These are phyloP conservation scores for Colletotrichum scovillei DNA, from an alignment of 2,329 filamentous ascomycete genomes.

Conservation along the genomic window DNA sequence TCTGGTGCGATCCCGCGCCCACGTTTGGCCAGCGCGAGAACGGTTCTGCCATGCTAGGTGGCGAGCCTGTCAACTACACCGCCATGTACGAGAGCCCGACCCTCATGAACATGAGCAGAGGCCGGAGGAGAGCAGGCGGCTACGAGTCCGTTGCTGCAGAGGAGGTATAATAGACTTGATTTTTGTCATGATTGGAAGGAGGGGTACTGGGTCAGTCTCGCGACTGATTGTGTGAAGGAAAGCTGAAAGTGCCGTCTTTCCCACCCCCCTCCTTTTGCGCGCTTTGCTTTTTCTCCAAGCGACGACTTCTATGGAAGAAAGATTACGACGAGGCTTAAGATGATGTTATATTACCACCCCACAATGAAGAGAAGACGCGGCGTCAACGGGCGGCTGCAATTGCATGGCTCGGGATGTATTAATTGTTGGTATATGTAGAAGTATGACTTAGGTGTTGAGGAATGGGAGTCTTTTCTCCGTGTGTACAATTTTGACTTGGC, in stretches of 20 bases:
- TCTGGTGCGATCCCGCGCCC: conserved; percentile 92
- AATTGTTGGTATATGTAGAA: conserved; percentile 28
- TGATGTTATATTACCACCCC: conserved; percentile 4
- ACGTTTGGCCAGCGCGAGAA: conserved; percentile 80
- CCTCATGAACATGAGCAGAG: conserved; percentile 67
- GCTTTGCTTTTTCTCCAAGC: conserved; percentile 1
- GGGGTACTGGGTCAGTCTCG: background rate
- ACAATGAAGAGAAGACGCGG: conserved; percentile 11
- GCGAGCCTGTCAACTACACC: conserved; percentile 86
- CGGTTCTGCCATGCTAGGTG: conserved; percentile 81
- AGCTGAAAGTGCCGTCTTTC: background rate
- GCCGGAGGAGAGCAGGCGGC: conserved; percentile 61
- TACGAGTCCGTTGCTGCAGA: conserved; percentile 73
- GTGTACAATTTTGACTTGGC: too few relatives aligned
- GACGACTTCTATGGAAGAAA: conserved; percentile 1
- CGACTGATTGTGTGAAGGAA: background rate
- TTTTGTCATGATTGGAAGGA: background rate
- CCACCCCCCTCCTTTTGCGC: background rate
- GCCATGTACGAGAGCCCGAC: conserved; percentile 87
- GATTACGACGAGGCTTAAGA: conserved; percentile 16
- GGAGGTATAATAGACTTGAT: conserved; percentile 56
- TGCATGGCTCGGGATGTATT: conserved; percentile 30
- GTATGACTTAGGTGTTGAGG: conserved; percentile 14
- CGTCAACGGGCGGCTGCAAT: conserved; percentile 5
- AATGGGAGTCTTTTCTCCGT: background rate